These are phyloP conservation scores for Kodamaea jinghongensis DNA, from an alignment of 805 yeast genomes.

Conservation along the genomic window DNA sequence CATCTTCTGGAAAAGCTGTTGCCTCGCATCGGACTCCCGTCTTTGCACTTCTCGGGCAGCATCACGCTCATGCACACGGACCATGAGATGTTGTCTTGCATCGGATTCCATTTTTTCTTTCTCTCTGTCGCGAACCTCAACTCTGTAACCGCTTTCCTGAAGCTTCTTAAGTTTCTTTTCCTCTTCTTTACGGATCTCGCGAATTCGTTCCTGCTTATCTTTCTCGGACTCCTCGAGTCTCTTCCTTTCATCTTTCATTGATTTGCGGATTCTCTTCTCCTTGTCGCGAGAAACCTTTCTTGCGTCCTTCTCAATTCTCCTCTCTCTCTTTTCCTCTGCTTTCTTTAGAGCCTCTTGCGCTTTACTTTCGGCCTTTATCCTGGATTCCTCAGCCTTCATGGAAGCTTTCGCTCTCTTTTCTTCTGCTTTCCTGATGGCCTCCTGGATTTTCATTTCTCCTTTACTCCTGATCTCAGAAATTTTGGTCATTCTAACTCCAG, in stretches of 20 bases:
- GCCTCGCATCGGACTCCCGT: too few relatives aligned
- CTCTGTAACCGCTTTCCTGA: neutral
- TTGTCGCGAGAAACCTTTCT: conserved; percentile 13
- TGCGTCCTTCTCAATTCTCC: conserved; percentile 10
- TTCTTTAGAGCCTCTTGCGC: neutral
- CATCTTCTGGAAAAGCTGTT: too few relatives aligned
- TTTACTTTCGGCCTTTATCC: conserved; percentile 9
- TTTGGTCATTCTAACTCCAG: too few relatives aligned
- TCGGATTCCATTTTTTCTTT: too few relatives aligned
- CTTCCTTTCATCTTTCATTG: neutral
- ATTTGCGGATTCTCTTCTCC: too few relatives aligned
- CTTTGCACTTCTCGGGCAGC: conserved; percentile 7
- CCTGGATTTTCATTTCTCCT: neutral
- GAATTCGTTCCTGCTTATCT: conserved; percentile 3
- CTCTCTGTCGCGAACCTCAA: too few relatives aligned
- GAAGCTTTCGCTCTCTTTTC: conserved; percentile 10
- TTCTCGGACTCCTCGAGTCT: neutral
- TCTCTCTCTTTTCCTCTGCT: conserved; percentile 8
- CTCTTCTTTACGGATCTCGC: conserved; percentile 12
- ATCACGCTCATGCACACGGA: conserved; percentile 1
- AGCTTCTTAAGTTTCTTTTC: conserved; percentile 9
- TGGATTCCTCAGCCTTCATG: neutral
- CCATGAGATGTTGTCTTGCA: neutral
- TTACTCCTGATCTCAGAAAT: too few relatives aligned
- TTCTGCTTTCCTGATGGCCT: conserved; percentile 5